Percentiles rank a stretch among this genome's conserved stretches.
These are phyloP conservation scores for Paraleonurus japonicus DNA, from an alignment of 257 asterid genomes.

Conservation along the genomic window DNA sequence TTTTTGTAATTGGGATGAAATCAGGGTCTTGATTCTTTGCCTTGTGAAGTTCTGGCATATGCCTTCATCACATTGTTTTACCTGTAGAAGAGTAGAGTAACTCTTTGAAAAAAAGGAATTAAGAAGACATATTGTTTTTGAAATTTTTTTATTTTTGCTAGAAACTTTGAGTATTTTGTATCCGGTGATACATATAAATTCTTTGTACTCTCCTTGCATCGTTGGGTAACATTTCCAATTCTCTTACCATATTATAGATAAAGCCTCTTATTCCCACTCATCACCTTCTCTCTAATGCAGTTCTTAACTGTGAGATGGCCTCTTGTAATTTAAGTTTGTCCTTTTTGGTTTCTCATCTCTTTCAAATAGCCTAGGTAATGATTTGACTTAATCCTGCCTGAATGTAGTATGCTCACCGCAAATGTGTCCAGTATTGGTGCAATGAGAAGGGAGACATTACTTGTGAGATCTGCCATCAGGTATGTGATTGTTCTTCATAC, in stretches of 20 bases:
- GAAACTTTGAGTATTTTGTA: not conserved
- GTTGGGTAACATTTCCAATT: not conserved
- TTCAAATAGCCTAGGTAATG: not conserved
- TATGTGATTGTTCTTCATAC: conserved; percentile 18
- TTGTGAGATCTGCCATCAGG: conserved; percentile 67
- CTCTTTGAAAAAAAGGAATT: not conserved
- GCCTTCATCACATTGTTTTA: not conserved
- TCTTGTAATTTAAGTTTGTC: not conserved
- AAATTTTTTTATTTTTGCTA: not conserved
- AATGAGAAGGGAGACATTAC: conserved; percentile 59
- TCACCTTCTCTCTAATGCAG: not conserved
- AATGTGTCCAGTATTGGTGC: conserved; percentile 67
- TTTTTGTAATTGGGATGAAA: not conserved
- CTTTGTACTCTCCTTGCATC: not conserved
- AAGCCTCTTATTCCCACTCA: not conserved
- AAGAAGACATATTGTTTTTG: not conserved
- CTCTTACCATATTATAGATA: not conserved
- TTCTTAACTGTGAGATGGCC: not conserved
- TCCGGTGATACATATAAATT: not conserved
- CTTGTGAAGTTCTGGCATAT: not conserved
- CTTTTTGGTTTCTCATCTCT: not conserved
- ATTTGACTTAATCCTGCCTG: conserved; percentile 1
- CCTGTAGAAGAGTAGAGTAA: not conserved
- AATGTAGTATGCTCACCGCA: conserved; percentile 59
- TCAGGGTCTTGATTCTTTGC: not conserved